phyloP scores from a whole-genome alignment of 176 grass and related monocot species.

The Eleusine coracana region DNA sequence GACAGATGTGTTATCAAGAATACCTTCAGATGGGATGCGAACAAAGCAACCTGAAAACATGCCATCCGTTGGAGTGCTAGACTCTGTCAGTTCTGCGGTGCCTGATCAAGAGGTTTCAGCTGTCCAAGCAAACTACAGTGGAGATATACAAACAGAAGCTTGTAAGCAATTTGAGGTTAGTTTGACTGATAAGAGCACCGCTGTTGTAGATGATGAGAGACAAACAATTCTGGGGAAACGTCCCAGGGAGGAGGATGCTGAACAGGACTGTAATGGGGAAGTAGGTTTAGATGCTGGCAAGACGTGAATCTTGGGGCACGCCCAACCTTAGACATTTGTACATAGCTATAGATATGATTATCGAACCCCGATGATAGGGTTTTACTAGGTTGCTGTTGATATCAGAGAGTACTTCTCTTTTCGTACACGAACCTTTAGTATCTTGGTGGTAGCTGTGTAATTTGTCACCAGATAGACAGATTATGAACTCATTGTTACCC shows the following conservation, averaged over 20 bases:
- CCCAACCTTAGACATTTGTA: constrained; percentile 43
- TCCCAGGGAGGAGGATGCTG: constrained; percentile 30
- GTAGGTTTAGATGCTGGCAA: constrained; percentile 51
- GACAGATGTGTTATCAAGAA: constrained; percentile 57
- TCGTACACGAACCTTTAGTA: constrained; percentile 33
- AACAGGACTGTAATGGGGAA: constrained; percentile 38
- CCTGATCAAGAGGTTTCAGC: constrained; percentile 39
- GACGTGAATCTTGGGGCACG: constrained; percentile 38
- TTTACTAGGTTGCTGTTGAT: constrained; percentile 42
- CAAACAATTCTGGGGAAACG: constrained; percentile 49
- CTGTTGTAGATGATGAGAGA: constrained; percentile 30
- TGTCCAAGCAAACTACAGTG: constrained; percentile 36
- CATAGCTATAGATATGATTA: constrained; percentile 59
- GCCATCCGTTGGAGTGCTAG: constrained; percentile 35
- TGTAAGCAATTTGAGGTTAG: constrained; percentile 39
- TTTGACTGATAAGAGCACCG: constrained; percentile 27
- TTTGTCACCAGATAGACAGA: constrained; percentile 13
- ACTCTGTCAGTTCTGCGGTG: constrained; percentile 60
- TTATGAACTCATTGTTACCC: constrained; percentile 34
- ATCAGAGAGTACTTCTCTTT: constrained; percentile 22
- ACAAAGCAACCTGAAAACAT: constrained; percentile 43
- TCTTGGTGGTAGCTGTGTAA: constrained; percentile 26
- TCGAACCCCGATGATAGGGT: constrained; percentile 23
- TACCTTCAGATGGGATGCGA: constrained; percentile 49
- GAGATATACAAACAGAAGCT: constrained; percentile 34